Base-by-base conservation (phyloP, 768 basidiomycete species). In the Tylopilus vinaceipallidus region DNA sequence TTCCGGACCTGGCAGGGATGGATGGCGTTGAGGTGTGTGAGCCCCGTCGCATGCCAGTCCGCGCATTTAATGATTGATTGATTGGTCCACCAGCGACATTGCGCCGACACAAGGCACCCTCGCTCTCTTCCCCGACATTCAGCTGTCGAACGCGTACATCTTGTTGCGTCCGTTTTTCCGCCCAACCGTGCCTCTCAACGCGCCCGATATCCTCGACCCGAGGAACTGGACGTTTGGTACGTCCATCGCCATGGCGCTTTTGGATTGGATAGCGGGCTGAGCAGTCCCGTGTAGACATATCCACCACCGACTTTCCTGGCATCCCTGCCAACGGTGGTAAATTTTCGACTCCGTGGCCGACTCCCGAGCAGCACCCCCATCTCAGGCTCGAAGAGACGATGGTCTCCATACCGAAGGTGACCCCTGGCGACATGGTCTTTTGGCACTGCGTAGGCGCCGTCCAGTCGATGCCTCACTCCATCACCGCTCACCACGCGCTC, bases 161-260 rank as follows among this genome's bases (percentile, higher is more conserved):
- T 83, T 89, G 27, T 72, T 91, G 7, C 76, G 88, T 13, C 88
- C 88, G 0, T 90, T 91, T 77, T 88, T 90, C 74, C 72, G 72
- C 12, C 79, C 79, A 0, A 65, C 70, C 4, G 73, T 76, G 17
- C n/a, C n/a, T n/a, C n/a, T n/a, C n/a, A n/a, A n/a, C n/a, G n/a
- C n/a, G n/a, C n/a, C n/a, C n/a, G n/a, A 74, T 7, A 72, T 76
- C 16, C 62, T 74, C 20, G 68, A 78, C 41, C 59, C 73, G 14
- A 70, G 77, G 48, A 80, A 75, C 60, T 82, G 82, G 82, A 69
- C 72, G 45, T 76, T 77, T 27, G 80, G 80, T 56, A 5, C 19
- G 43, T 24, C 47, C 54, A 59, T 55, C 48, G 59, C 6, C 8
- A 19, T 14, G 8, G 22, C 62, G 62, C n/a, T 54, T 61, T 19